Percentiles rank a stretch among this genome's conserved stretches.
Conservation (phyloP, 495 filamentous ascomycete species). For the Staphylotrichum tortipilum region DNA sequence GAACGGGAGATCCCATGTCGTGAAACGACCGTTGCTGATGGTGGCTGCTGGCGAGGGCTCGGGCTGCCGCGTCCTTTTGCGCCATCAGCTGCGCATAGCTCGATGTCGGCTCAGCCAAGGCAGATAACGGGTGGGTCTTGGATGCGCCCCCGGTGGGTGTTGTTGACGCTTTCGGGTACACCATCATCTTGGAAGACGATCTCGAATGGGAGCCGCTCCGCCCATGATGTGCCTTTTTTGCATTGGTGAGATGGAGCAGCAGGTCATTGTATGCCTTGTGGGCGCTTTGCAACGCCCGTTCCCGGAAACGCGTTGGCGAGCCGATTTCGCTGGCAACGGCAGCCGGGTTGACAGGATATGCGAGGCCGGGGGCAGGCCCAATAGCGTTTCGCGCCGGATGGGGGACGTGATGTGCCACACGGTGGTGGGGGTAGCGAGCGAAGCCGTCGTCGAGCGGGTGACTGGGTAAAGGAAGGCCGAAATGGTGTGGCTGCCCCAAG, state of each 20-base stretch:
- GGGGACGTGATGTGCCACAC: conserved; percentile 11
- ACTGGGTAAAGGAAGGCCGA: conserved; percentile 19
- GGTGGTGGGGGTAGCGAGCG: conserved; percentile 14
- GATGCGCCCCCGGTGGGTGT: conserved; percentile 15
- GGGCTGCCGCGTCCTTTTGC: conserved; percentile 16
- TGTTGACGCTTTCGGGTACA: conserved; percentile 41
- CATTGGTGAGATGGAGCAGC: conserved; percentile 62
- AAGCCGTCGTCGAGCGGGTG: conserved; percentile 28
- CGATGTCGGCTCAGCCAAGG: conserved; percentile 7
- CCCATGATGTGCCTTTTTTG: conserved; percentile 37
- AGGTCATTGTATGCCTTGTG: conserved; percentile 84
- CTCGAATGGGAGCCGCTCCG: conserved; percentile 17
- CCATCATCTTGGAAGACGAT: conserved; percentile 32
- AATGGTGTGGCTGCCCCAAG: conserved; percentile 21
- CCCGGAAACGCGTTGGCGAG: conserved; percentile 59
- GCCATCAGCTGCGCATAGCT: conserved; percentile 17
- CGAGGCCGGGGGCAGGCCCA: conserved; percentile 10
- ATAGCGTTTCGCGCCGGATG: conserved; percentile 15
- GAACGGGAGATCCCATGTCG: conserved; percentile 26
- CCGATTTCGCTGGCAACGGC: conserved; percentile 4
- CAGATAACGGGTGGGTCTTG: background rate
- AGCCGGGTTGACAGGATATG: background rate
- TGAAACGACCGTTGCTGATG: conserved; percentile 11
- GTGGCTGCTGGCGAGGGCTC: conserved; percentile 8
- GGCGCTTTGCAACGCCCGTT: conserved; percentile 75